Evolutionary conservation across 768 basidiomycete species (phyloP).

Genomic region (Suillus americanus): DNA sequence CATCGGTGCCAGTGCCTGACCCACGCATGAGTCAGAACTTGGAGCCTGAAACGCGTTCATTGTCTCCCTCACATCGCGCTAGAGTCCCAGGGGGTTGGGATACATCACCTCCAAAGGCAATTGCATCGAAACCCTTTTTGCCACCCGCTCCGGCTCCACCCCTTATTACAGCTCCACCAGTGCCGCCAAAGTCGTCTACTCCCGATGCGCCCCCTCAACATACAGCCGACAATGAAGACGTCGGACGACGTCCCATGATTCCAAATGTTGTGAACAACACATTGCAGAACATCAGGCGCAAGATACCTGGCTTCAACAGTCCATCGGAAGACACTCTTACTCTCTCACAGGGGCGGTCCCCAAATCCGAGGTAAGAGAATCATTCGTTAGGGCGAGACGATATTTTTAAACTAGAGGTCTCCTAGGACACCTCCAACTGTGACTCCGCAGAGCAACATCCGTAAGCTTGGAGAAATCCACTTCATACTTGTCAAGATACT

Average conservation of each 20-base stretch:
- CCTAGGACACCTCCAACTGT: conserved; percentile 26
- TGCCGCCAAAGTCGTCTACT: conserved; percentile 4
- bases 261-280: conserved; percentile 13
- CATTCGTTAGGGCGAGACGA: background rate
- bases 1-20: conserved; percentile 18
- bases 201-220: background rate
- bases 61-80: conserved; percentile 20
- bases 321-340: conserved; percentile 9
- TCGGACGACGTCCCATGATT: conserved; percentile 1
- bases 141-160: conserved; percentile 12
- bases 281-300: conserved; percentile 30
- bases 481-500: background rate
- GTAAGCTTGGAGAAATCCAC: conserved; percentile 25
- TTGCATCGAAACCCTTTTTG: background rate
- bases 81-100: conserved; percentile 26
- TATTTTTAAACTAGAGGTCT: background rate
- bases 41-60: conserved; percentile 11
- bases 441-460: conserved; percentile 44
- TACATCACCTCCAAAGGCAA: background rate
- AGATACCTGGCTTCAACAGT: conserved; percentile 14
- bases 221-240: conserved; percentile 5
- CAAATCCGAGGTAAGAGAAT: background rate
- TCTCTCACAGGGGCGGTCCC: background rate
- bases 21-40: conserved; percentile 10
- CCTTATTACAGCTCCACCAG: conserved; percentile 8